Base-by-base conservation (phyloP, 352 stramenopile species). In the Pythium rishiriense region DNA sequence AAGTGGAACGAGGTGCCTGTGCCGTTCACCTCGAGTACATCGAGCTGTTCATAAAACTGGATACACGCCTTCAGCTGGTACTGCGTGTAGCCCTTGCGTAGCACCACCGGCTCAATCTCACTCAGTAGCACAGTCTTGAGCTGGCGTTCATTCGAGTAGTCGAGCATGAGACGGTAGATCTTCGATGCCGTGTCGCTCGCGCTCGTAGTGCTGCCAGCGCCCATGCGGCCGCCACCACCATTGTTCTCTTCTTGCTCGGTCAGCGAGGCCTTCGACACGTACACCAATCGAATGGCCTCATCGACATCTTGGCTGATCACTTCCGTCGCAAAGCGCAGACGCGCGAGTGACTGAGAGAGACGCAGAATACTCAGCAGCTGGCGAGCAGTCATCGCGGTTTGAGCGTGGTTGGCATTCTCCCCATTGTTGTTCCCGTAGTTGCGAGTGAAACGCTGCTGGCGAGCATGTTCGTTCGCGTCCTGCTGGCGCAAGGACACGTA, bases 361-460 rank as follows among this genome's bases (percentile, higher is more conserved):
- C 98, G 96, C 31, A 99, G 79, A 70, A 99, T 99, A 72, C 97
- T 99, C 28, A 99, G 77, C 39, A 99, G 75, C 78, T 99, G 97
- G 48, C 98, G 90, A 29, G 97, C 96, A 6, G 98, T 99, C 96
- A 99, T 99, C 51, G 95, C 90, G 3, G 96, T 99, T 75, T 99
- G 96, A 47, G 97, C 92, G 55, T 96, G 80, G 59, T 96, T 94
- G 22, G 73, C 76, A 24, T 78, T 70, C 12, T 74, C 68, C 21
- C 42, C 48, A 21, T 60, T 65, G 48, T 39, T 43, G 47, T 58
- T 73, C 14, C 74, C 73, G 15, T 75, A 70, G 7, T 72, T 73
- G 41, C 65, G 75, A 19, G 77, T 69, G 33, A 74, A 79, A 41
- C 85, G 79, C 53, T 89, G 73, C 67, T 96, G 81, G 7, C 86